These are phyloP conservation scores for Boechera retrofracta DNA, from an alignment of 345 rosid species.

Conservation along the genomic window DNA sequence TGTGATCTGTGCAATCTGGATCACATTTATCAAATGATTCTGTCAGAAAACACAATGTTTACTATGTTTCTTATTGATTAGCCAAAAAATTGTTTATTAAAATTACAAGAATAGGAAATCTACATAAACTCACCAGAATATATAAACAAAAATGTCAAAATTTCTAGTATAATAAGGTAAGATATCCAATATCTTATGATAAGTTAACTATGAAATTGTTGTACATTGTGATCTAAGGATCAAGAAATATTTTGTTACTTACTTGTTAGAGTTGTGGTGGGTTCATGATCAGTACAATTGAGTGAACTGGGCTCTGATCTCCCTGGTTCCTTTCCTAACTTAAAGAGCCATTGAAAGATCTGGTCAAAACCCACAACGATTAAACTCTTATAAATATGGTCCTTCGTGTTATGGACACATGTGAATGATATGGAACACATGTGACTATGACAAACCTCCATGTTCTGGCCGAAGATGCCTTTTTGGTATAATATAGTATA, in stretches of 20 bases:
- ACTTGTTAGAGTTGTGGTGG: constrained; percentile 34
- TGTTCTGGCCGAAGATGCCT: constrained; percentile 45
- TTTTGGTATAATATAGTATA: constrained; percentile 31
- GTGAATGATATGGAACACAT: constrained; percentile 37
- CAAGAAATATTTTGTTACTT: constrained; percentile 27
- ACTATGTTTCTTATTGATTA: background rate
- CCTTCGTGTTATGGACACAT: constrained; percentile 22
- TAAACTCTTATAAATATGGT: constrained; percentile 19
- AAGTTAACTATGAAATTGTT: background rate
- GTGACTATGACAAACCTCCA: constrained; percentile 67
- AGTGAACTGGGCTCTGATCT: constrained; percentile 19
- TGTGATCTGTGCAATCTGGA: constrained; percentile 41
- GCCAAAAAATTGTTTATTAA: background rate
- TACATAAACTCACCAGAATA: background rate
- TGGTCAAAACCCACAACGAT: constrained; percentile 51
- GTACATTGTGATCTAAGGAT: constrained; percentile 4
- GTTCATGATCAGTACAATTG: constrained; percentile 28
- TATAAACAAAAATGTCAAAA: background rate
- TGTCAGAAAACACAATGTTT: constrained; percentile 4
- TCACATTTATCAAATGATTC: constrained; percentile 1
- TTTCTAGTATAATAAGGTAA: background rate
- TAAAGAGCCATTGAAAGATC: constrained; percentile 67
- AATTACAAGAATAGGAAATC: background rate
- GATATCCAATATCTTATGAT: constrained; percentile 4
- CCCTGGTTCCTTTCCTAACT: constrained; percentile 50